Conservation (phyloP, 2,329 filamentous ascomycete genomes). For the Colletotrichum sp. region DNA sequence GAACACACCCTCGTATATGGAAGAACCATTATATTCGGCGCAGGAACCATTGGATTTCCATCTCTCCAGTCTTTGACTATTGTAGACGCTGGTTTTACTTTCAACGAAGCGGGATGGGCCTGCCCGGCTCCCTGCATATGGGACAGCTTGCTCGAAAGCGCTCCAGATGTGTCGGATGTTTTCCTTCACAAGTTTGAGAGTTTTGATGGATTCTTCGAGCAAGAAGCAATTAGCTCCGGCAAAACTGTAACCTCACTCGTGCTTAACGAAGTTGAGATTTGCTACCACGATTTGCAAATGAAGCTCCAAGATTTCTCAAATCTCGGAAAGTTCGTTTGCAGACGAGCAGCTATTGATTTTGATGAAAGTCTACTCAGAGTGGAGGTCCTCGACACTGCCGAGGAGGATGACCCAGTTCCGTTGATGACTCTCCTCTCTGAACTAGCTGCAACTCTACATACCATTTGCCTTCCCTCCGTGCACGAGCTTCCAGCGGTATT, state of each 20-base stretch:
- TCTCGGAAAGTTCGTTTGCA: background rate
- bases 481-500: background rate
- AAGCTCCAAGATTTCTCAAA: background rate
- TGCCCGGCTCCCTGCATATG: background rate
- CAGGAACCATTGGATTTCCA: background rate
- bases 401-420: background rate
- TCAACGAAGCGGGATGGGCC: background rate
- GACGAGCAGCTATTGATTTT: background rate
- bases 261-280: background rate
- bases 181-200: accelerated
- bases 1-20: background rate
- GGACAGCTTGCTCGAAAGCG: background rate
- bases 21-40: background rate
- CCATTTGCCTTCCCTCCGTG: background rate
- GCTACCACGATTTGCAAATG: accelerated
- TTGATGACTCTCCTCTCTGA: background rate
- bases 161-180: background rate
- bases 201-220: background rate
- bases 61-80: background rate
- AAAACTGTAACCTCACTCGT: background rate
- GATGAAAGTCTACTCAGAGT: accelerated
- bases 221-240: background rate
- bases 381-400: background rate
- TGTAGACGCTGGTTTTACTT: too few relatives aligned
- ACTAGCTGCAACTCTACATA: background rate